phyloP scores from a whole-genome alignment of 768 basidiomycete species.

The Pulveroboletus frians region DNA sequence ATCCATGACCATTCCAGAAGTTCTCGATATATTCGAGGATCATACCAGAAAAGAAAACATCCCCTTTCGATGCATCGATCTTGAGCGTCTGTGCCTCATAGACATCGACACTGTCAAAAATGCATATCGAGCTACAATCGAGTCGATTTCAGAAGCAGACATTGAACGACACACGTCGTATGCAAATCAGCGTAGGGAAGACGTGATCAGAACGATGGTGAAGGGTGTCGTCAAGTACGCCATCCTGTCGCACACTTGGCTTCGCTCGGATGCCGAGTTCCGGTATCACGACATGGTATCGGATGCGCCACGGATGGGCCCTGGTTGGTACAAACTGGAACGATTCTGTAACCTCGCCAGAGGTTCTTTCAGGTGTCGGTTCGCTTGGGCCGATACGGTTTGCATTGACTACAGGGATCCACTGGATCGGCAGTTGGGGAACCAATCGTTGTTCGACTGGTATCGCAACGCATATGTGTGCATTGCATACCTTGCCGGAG shows the following conservation, averaged over 20 bases:
- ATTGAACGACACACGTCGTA: slow-evolving; percentile 20
- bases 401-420: slow-evolving; percentile 7
- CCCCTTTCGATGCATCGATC: slow-evolving; percentile 16
- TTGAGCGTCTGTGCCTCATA: slow-evolving; percentile 12
- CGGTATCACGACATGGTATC: slow-evolving; percentile 6
- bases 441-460: slow-evolving; percentile 12
- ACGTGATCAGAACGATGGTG: slow-evolving; percentile 19
- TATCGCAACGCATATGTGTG: slow-evolving; percentile 21
- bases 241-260: slow-evolving; percentile 14
- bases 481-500: slow-evolving; percentile 11
- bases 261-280: not conserved
- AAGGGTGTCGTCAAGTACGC: slow-evolving; percentile 21
- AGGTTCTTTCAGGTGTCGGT: slow-evolving; percentile 13
- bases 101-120: slow-evolving; percentile 2
- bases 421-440: not conserved
- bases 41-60: slow-evolving; percentile 8
- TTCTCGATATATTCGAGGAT: slow-evolving; percentile 10
- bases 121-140: slow-evolving; percentile 6
- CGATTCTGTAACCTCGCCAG: slow-evolving; percentile 10
- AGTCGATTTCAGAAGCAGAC: slow-evolving; percentile 16
- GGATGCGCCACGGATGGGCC: not conserved
- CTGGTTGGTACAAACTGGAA: slow-evolving; percentile 14
- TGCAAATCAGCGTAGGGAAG: slow-evolving; percentile 21
- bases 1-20: slow-evolving; percentile 15
- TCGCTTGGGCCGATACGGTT: slow-evolving; percentile 17